Percentiles rank a stretch among this genome's conserved stretches.
These are phyloP conservation scores for Colletotrichum agaves DNA, from an alignment of 2,329 filamentous ascomycete species.

Conservation along the genomic window DNA sequence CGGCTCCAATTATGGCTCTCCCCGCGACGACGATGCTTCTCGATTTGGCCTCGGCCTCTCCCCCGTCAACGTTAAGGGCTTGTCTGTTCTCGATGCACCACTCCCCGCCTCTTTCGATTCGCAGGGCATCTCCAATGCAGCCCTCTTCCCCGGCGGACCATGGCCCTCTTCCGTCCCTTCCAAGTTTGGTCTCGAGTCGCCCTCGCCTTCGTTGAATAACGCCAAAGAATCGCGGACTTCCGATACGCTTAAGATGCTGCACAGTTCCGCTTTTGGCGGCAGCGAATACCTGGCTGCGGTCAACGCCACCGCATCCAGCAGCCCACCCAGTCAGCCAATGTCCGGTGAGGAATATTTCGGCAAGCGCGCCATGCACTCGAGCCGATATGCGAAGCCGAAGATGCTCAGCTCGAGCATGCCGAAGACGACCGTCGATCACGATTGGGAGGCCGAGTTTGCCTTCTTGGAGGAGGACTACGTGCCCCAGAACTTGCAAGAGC, in stretches of 20 bases:
- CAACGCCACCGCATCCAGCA: slow-evolving; percentile 48
- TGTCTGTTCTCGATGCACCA: slow-evolving; percentile 94
- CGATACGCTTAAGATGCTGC: slow-evolving; percentile 71
- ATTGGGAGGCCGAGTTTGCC: slow-evolving; percentile 76
- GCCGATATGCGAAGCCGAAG: slow-evolving; percentile 74
- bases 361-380: slow-evolving; percentile 76
- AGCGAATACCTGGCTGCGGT: slow-evolving; percentile 70
- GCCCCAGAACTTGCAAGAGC: slow-evolving; percentile 75
- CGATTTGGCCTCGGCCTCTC: slow-evolving; percentile 80
- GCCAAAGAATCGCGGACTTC: slow-evolving; percentile 70
- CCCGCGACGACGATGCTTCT: slow-evolving; percentile 72
- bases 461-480: slow-evolving; percentile 89
- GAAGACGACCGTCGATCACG: slow-evolving; percentile 70
- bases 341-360: slow-evolving; percentile 71
- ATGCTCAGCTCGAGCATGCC: slow-evolving; percentile 76
- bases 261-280: slow-evolving; percentile 75
- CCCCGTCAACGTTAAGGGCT: slow-evolving; percentile 73
- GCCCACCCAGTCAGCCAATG: slow-evolving; percentile 63
- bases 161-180: slow-evolving; percentile 93
- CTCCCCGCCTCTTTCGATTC: slow-evolving; percentile 96
- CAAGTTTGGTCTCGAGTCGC: slow-evolving; percentile 89
- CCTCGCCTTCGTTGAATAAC: slow-evolving; percentile 76
- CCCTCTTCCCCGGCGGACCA: slow-evolving; percentile 79
- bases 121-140: slow-evolving; percentile 92
- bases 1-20: slow-evolving; percentile 80